Percentiles rank a stretch among this genome's conserved stretches.
Conservation (phyloP, 2,329 filamentous ascomycete genomes). For the Ophiostoma ips region DNA sequence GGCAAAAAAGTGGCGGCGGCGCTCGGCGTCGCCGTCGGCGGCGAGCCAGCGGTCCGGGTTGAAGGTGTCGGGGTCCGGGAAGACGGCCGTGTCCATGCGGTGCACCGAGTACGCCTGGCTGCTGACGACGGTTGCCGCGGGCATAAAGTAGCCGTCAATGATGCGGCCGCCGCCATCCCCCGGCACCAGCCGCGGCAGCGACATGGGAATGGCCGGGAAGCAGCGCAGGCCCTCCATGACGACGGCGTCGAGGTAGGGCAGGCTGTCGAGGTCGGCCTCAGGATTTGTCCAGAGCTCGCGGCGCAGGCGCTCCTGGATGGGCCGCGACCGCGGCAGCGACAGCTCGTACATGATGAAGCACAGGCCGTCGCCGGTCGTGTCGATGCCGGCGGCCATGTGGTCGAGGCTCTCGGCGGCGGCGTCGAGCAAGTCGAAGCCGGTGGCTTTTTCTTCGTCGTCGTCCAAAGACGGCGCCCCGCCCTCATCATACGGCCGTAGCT, state of each 20-base stretch:
- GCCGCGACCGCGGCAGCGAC: slow-evolving; percentile 41
- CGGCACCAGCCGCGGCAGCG: slow-evolving; percentile 47
- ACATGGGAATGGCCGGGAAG: slow-evolving; percentile 53
- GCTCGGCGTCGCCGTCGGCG: slow-evolving; percentile 57
- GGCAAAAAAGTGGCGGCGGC: slow-evolving; percentile 48
- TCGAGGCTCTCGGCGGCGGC: slow-evolving; percentile 56
- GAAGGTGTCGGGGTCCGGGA: slow-evolving; percentile 64
- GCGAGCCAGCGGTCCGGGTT: slow-evolving; percentile 74
- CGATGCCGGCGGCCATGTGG: slow-evolving; percentile 58
- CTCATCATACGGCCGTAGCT: slow-evolving; percentile 22
- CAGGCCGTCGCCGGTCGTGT: slow-evolving; percentile 56
- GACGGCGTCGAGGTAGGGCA: slow-evolving; percentile 48
- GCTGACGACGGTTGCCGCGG: slow-evolving; percentile 41
- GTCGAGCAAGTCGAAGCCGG: slow-evolving; percentile 36
- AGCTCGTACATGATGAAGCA: slow-evolving; percentile 61
- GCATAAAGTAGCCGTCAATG: slow-evolving; percentile 41
- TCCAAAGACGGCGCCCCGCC: slow-evolving; percentile 4
- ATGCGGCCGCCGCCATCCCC: slow-evolving; percentile 32
- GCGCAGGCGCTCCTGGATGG: slow-evolving; percentile 37
- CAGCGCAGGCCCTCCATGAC: slow-evolving; percentile 48
- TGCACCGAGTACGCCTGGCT: slow-evolving; percentile 49
- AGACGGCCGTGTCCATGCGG: slow-evolving; percentile 49
- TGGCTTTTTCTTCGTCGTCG: slow-evolving; percentile 7
- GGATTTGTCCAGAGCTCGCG: slow-evolving; percentile 30
- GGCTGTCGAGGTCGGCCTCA: slow-evolving; percentile 28